Evolutionary conservation across 331 rosid genomes (phyloP).

Genomic region (Phaseolus coccineus): DNA sequence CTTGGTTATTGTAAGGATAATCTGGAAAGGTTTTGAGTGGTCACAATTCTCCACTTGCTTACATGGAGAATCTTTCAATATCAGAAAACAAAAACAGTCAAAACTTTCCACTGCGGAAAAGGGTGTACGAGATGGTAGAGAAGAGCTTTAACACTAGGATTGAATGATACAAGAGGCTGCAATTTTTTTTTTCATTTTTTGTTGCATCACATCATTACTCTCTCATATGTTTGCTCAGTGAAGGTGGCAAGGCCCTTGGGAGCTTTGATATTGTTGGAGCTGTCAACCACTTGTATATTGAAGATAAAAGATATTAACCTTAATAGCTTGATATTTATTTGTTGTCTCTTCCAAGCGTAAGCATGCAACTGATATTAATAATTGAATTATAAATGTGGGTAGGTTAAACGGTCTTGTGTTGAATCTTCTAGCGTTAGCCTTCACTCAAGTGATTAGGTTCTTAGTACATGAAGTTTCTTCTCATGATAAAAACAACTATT

Average conservation of each 20-base stretch:
- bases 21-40: conserved; percentile 54
- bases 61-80: conserved; percentile 70
- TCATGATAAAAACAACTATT: no score
- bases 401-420: no score
- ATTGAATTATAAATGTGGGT: no score
- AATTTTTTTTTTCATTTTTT: background rate
- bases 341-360: no score
- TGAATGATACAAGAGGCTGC: conserved; percentile 63
- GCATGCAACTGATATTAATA: no score
- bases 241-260: conserved; percentile 89
- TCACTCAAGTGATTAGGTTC: no score
- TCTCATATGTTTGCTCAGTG: conserved; percentile 91
- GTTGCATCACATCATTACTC: conserved; percentile 27
- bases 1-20: no score
- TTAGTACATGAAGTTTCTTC: no score
- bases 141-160: conserved; percentile 49
- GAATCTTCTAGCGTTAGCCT: no score
- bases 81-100: conserved; percentile 55
- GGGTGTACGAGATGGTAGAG: conserved; percentile 55
- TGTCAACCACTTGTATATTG: conserved; percentile 74
- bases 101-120: conserved; percentile 81
- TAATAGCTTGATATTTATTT: no score
- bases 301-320: no score
- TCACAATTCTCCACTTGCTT: conserved; percentile 66
- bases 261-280: conserved; percentile 92